Evolutionary conservation across 2,329 filamentous ascomycete genomes (phyloP).

Genomic region (Curvularia sp.): DNA sequence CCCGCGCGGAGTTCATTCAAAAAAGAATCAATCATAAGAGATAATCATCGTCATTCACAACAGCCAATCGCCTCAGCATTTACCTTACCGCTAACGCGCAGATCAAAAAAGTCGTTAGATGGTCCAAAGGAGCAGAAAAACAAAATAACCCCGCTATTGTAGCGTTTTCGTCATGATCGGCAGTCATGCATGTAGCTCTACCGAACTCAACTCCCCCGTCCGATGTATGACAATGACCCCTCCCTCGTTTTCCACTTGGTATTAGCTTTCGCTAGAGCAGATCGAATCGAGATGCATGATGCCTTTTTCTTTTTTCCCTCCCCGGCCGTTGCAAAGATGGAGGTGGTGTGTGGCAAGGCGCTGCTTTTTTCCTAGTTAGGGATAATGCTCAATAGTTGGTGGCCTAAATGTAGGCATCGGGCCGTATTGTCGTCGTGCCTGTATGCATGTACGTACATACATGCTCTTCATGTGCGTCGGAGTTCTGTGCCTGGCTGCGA

Average conservation of each 20-base stretch:
- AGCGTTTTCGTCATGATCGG: constrained; percentile 28
- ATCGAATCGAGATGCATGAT: background rate
- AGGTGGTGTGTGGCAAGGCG: constrained; percentile 1
- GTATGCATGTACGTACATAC: background rate
- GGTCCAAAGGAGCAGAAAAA: background rate
- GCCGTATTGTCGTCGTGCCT: background rate
- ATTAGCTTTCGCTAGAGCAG: background rate
- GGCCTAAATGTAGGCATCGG: background rate
- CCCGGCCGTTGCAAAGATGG: background rate
- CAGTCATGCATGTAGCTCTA: constrained; percentile 18
- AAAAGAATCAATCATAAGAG: background rate
- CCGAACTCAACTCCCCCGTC: background rate
- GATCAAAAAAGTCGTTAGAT: background rate
- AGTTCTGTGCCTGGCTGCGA: constrained; percentile 3
- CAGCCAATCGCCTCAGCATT: background rate
- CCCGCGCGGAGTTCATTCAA: background rate
- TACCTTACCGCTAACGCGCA: background rate
- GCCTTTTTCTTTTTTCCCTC: background rate
- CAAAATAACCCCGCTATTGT: constrained; percentile 1
- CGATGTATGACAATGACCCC: background rate
- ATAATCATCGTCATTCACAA: background rate
- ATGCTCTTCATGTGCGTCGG: background rate
- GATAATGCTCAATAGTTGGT: background rate
- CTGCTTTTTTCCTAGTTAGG: constrained; percentile 2
- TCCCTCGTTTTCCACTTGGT: background rate